These are phyloP conservation scores for Ogataea pignaliae DNA, from an alignment of 805 yeast species.

Conservation along the genomic window DNA sequence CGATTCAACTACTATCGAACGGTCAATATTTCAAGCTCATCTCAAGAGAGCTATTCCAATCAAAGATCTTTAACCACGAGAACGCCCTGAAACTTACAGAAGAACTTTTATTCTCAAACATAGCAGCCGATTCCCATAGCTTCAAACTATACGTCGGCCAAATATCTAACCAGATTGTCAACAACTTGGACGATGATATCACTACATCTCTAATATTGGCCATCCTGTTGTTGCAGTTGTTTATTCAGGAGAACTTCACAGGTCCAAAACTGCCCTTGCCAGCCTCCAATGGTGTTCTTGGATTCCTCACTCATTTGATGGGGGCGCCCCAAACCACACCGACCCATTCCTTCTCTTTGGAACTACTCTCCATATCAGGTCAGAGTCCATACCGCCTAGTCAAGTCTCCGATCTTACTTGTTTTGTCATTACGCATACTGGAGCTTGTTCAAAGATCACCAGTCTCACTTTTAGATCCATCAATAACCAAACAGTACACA, in stretches of 20 bases:
- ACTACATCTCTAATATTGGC: conserved; percentile 33
- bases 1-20: conserved; percentile 10
- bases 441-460: conserved; percentile 33
- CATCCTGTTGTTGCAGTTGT: conserved; percentile 60
- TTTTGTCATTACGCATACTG: conserved; percentile 40
- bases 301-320: conserved; percentile 4
- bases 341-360: conserved; percentile 2
- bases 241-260: conserved; percentile 72
- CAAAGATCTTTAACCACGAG: conserved; percentile 13
- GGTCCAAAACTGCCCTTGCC: conserved; percentile 62
- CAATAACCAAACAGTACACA: conserved; percentile 11
- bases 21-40: conserved; percentile 26
- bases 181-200: conserved; percentile 4
- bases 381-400: conserved; percentile 64
- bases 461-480: conserved; percentile 25
- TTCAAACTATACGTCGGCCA: conserved; percentile 3
- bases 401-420: conserved; percentile 43
- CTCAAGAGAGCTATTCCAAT: conserved; percentile 4
- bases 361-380: conserved; percentile 37
- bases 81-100: conserved; percentile 4
- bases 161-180: neutral
- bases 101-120: neutral
- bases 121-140: neutral
- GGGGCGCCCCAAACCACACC: neutral
- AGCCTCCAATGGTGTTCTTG: conserved; percentile 1